phyloP scores from a whole-genome alignment of 2,329 filamentous ascomycete genomes.

The Aspergillus ochraceus region DNA sequence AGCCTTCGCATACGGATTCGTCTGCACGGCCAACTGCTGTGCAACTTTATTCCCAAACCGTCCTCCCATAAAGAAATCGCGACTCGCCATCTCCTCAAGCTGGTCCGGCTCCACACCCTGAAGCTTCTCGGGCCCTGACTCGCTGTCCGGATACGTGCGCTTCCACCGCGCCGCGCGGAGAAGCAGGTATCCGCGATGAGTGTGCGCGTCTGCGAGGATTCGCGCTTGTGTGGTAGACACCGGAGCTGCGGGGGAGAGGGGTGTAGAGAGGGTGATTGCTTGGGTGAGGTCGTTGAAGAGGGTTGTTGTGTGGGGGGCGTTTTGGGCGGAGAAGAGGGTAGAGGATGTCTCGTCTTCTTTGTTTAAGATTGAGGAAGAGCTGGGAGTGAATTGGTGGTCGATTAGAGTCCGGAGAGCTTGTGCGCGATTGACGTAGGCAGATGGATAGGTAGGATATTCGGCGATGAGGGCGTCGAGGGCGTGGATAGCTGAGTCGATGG shows the following conservation, averaged over 20 bases:
- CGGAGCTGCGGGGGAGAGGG: conserved; percentile 37
- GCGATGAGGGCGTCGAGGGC: conserved; percentile 46
- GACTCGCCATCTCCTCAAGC: conserved; percentile 57
- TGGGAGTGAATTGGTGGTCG: conserved; percentile 12
- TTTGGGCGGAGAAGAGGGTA: conserved; percentile 24
- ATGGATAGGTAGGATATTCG: conserved; percentile 51
- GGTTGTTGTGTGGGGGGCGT: conserved; percentile 19
- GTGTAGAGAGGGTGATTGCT: conserved; percentile 50
- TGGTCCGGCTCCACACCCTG: conserved; percentile 36
- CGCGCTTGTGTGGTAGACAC: conserved; percentile 51
- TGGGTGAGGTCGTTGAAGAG: conserved; percentile 40
- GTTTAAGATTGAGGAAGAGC: neutral
- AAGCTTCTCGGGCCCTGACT: conserved; percentile 29
- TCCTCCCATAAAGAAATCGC: conserved; percentile 55
- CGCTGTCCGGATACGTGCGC: conserved; percentile 7
- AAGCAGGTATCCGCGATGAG: conserved; percentile 52
- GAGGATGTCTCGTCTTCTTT: neutral
- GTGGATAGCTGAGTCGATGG: conserved; percentile 34
- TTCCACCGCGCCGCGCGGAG: conserved; percentile 37
- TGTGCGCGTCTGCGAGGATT: conserved; percentile 55
- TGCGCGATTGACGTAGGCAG: conserved; percentile 57
- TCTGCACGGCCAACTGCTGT: conserved; percentile 58
- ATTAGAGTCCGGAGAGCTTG: conserved; percentile 47
- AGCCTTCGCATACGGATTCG: conserved; percentile 64
- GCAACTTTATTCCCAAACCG: conserved; percentile 58